Evolutionary conservation across 164 flowering plant genomes (phyloP).

Genomic region (Euptelea pleiosperma): DNA sequence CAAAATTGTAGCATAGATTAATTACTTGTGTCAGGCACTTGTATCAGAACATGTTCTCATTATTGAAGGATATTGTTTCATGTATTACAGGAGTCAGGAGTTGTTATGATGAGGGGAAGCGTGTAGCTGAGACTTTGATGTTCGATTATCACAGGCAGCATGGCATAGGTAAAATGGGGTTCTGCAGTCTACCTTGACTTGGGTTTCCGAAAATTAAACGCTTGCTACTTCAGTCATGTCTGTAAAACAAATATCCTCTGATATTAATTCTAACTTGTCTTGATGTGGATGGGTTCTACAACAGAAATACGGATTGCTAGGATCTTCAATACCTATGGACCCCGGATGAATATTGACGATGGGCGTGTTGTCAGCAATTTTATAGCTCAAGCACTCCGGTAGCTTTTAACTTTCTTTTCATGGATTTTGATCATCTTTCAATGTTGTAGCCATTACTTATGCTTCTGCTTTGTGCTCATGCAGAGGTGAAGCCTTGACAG

Average conservation of each 20-base stretch:
- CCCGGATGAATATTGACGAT: constrained; percentile 86
- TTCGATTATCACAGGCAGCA: constrained; percentile 88
- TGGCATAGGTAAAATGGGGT: constrained; percentile 55
- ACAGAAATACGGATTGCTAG: constrained; percentile 76
- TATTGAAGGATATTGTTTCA: background rate
- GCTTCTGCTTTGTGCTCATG: constrained; percentile 10
- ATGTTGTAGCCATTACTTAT: no score
- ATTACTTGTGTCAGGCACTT: no score
- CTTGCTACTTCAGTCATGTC: background rate
- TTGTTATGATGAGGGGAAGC: constrained; percentile 87
- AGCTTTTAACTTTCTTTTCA: constrained; percentile 6
- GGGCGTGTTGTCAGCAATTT: constrained; percentile 92
- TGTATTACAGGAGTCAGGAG: constrained; percentile 58
- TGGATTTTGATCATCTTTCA: background rate
- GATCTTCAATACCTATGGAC: constrained; percentile 83
- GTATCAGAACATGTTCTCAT: no score
- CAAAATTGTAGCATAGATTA: no score
- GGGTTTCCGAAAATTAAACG: background rate
- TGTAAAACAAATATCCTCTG: background rate
- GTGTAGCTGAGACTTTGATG: constrained; percentile 90
- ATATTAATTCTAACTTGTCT: background rate
- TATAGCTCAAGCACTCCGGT: constrained; percentile 84
- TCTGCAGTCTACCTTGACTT: background rate
- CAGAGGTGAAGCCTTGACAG: constrained; percentile 65
- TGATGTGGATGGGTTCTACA: background rate